Conservation (phyloP, 2,329 filamentous ascomycete genomes). For the Phialophora expanda region DNA sequence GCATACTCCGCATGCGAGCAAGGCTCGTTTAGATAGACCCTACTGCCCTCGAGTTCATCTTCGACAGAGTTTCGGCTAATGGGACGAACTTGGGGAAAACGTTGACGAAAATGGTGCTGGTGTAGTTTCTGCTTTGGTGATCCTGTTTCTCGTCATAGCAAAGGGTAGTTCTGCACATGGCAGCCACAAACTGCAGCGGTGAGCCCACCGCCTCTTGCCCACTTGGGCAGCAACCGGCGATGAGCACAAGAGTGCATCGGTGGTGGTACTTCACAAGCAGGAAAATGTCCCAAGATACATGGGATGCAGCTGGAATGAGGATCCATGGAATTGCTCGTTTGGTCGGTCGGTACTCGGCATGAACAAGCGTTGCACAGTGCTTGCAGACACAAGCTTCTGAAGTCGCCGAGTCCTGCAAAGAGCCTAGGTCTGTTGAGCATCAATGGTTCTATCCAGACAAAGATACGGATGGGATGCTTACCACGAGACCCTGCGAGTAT, state of each 20-base stretch:
- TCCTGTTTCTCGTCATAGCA: conserved; percentile 2
- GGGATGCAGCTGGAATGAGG: conserved; percentile 1
- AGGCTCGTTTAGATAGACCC: not conserved
- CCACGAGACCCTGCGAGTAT: not conserved
- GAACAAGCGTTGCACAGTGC: conserved; percentile 8
- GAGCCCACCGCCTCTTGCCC: conserved; percentile 31
- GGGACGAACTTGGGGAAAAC: not conserved
- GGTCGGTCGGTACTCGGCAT: conserved; percentile 7
- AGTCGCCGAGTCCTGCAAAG: conserved; percentile 5
- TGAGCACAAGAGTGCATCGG: conserved; percentile 9
- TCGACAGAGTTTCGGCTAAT: conserved; percentile 9
- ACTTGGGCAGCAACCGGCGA: conserved; percentile 9
- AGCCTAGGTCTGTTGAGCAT: conserved; percentile 1
- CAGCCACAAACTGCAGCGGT: conserved; percentile 33
- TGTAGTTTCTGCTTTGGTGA: conserved; percentile 8
- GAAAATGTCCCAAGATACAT: conserved; percentile 5
- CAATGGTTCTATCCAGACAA: not conserved
- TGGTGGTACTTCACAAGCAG: conserved; percentile 23
- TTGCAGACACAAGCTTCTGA: not conserved
- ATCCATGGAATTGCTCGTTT: not conserved
- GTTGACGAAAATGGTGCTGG: not conserved
- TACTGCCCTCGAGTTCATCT: not conserved
- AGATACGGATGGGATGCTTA: not conserved
- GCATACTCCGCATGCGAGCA: conserved; percentile 13
- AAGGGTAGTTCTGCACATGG: conserved; percentile 22